Evolutionary conservation across 2,329 filamentous ascomycete species (phyloP), one percentile per base, ranked within the genome.

Genomic region (Pestalotiopsis sp.): DNA sequence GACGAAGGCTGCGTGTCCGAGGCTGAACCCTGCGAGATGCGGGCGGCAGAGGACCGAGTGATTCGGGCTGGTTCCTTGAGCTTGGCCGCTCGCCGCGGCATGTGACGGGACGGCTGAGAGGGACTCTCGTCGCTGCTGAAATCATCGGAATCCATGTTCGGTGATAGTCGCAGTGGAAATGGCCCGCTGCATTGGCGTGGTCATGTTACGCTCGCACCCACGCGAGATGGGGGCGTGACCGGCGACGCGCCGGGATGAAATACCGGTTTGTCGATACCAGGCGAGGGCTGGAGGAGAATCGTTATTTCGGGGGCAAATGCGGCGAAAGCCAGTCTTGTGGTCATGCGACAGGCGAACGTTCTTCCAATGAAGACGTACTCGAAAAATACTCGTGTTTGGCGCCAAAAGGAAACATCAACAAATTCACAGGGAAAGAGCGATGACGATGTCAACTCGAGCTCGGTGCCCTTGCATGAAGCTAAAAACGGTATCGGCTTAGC

Each of bases 61-160:
- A 68, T 64, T 20, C 76, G 73, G 23, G 45, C 68, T 1, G 76
- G 75, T 58, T 39, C 61, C 68, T 77, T 78, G 62, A 72, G 71
- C 68, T 78, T 79, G 5, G 76, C 76, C 23, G 69, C 74, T 52
- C 76, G 76, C 12, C 68, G 69, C 27, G 75, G 77, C 63, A 74
- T 68, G 52, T 69, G 71, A 58, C 77, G 76, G n/a, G 72, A 68
- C 69, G 71, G 70, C 66, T 69, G 71, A 59, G 70, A 68, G 17
- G 71, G 72, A 17, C 71, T 69, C 41, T 68, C 70, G 41, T 74
- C 66, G 52, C 59, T 36, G 31, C 31, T 62, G 59, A 66, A 66
- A 3, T 41, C 52, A 49, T 49, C 56, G 11, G 45, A 67, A 52
- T 67, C 66, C 68, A 70, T 70, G 39, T 17, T 67, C 27, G 59